These are phyloP conservation scores for Colletotrichum viniferum DNA, from an alignment of 2,329 filamentous ascomycete species.

Conservation along the genomic window DNA sequence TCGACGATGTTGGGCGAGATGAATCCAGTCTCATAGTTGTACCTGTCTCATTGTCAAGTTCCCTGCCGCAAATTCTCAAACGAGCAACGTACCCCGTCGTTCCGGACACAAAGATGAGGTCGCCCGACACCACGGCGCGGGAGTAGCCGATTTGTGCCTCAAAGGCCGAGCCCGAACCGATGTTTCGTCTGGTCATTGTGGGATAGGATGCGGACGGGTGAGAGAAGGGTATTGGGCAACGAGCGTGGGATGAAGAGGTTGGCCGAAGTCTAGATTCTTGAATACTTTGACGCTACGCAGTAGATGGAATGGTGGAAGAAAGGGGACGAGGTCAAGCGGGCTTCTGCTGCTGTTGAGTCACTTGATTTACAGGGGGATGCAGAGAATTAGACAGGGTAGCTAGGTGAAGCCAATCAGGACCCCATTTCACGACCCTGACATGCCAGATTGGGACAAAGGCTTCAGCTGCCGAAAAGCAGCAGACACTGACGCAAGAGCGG, in stretches of 20 bases:
- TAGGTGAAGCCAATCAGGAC: neutral
- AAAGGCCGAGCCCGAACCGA: conserved; percentile 56
- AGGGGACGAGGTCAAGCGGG: neutral
- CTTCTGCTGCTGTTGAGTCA: neutral
- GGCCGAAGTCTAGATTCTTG: neutral
- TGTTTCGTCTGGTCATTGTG: conserved; percentile 41
- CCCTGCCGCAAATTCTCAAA: neutral
- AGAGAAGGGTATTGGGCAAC: neutral
- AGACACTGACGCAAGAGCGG: neutral
- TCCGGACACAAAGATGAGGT: conserved; percentile 58
- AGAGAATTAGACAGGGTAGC: neutral
- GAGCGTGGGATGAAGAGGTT: neutral
- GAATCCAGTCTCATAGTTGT: conserved; percentile 52
- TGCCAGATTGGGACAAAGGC: neutral
- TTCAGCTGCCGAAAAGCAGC: neutral
- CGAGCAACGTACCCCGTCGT: conserved; percentile 52
- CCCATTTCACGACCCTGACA: neutral
- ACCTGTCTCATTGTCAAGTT: conserved; percentile 34
- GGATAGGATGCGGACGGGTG: neutral
- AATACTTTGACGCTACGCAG: too few species aligned
- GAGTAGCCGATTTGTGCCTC: conserved; percentile 60
- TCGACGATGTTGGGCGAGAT: conserved; percentile 49
- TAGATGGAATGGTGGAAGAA: neutral
- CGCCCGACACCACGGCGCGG: conserved; percentile 54
- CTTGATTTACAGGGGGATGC: neutral